Base-by-base conservation (phyloP, 2,329 filamentous ascomycete genomes). In the Diplocarpon mali region DNA sequence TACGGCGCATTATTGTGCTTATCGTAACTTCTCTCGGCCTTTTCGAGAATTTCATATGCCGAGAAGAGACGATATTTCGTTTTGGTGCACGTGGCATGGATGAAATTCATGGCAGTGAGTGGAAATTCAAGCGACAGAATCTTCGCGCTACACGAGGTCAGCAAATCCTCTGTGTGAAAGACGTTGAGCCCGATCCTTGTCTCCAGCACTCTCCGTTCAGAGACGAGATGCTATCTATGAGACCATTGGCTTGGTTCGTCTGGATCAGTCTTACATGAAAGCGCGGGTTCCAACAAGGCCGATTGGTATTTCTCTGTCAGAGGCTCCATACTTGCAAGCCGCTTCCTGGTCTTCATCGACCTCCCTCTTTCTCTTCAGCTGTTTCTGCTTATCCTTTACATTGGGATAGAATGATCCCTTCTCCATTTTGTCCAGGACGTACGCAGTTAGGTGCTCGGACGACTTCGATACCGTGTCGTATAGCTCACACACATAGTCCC, bases 381-480 rank as follows among this genome's bases (percentile, higher is more conserved):
- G 45, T 27, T 53, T 56, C 11, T 56, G 51, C 17, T 53, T 60
- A 44, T 64, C 63, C 47, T 65, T 64, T 42, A 64, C 55, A 39
- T 64, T 70, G 2, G 70, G 69, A 53, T 73, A 73, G 4, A 54
- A 46, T 0, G 52, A 51, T 31, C 61, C 58, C 8, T 65, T 54
- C 41, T 64, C 64, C 36, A 70, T 63, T 35, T 66, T 59, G 13
- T 67, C 62, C 14, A 70, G 58, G 20, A 73, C 58, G n/a, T 60
- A 51, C 31, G 60, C 53, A 29, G 62, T 54, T n/a, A 60, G 53
- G 42, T 57, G 55, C 13, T 54, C 51, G 7, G 57, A 54, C 10
- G 54, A 48, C 20, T 51, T 28, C 9, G 44, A 44, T 11, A 54
- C 38, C 27, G 47, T 52, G 16, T 60, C 49, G 46, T 65, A 68